Base-by-base conservation (phyloP, 192 early-diverging fungal species). In the Cladochytrium replicatum region DNA sequence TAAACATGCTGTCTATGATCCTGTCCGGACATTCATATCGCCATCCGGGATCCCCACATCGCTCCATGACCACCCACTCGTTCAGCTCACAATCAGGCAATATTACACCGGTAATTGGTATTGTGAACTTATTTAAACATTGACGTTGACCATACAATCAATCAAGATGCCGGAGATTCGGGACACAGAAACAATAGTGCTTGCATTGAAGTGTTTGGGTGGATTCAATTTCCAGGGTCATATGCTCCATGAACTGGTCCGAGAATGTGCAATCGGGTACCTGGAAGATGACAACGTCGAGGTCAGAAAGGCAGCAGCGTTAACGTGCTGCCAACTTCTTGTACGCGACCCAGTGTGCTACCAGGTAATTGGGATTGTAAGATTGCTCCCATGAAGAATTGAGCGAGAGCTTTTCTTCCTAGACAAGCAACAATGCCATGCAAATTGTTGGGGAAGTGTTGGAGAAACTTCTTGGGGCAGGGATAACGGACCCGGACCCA, bases 1-100 rank as follows among this genome's bases (percentile, higher is more conserved):
- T 96, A 25, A 87, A 96, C 28, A 81, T 89, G 59, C 72, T 97
- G 4, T 95, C 91, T 0, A 69, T 86, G 42, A 89, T 86, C 21
- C 55, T 97, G 38, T 82, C 81, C 38, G 78, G 81, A 4, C 81
- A 86, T 57, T 77, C 86, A 13, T 97, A 87, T 55, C 76, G 73
- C 55, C 78, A 80, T 39, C 69, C 82, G 15, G 78, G 87, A 28
- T 78, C 87, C n/a, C 80, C 83, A 23, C 60, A 55, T 23, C 38
- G 67, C 48, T 24, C 57, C n/a, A n/a, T n/a, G n/a, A 17, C 34
- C 44, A 25, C 34, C 60, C 15, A 41, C 11, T 11, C 53, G 32
- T 28, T 27, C 23, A 13, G 19, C 7, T 49, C 15, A 5, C 42
- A 17, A 27, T 28, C 55, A 24, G 21, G 53, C 17, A 48, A 61